A percentile compares a stretch with the other conserved stretches of the same genome.
These are phyloP conservation scores for Metschnikowia colocasiae DNA, from an alignment of 805 yeast species.

Conservation along the genomic window DNA sequence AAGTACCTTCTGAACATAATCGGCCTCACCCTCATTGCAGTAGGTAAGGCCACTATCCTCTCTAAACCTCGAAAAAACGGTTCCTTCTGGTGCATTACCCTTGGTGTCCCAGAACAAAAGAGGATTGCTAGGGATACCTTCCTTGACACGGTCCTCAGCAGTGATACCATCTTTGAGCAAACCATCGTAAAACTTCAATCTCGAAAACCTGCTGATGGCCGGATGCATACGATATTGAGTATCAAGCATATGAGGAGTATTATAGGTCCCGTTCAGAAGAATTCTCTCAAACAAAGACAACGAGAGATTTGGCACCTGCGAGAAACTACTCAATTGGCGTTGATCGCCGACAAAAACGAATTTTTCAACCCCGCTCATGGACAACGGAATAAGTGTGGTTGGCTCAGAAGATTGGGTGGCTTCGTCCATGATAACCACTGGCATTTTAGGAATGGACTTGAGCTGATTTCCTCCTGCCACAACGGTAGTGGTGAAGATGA, in stretches of 20 bases:
- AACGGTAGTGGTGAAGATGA: conserved; percentile 69
- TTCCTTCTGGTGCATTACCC: conserved; percentile 45
- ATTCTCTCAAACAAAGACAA: conserved; percentile 68
- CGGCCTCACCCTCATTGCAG: conserved; percentile 52
- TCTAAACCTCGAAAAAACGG: conserved; percentile 45
- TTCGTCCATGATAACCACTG: conserved; percentile 76
- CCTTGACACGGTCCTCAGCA: conserved; percentile 44
- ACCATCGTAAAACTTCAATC: conserved; percentile 48
- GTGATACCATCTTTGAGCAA: conserved; percentile 57
- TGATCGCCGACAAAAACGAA: conserved; percentile 76
- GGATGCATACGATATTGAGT: conserved; percentile 72
- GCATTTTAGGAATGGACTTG: conserved; percentile 51
- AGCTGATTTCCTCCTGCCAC: conserved; percentile 62
- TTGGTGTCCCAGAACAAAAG: conserved; percentile 58
- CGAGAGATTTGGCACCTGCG: conserved; percentile 63
- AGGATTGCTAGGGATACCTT: conserved; percentile 47
- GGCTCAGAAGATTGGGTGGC: conserved; percentile 77
- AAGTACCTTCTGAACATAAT: conserved; percentile 44
- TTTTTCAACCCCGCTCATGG: conserved; percentile 60
- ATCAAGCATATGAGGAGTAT: conserved; percentile 62
- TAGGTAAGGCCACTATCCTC: conserved; percentile 57
- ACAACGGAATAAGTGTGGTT: conserved; percentile 63
- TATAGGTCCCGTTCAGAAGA: conserved; percentile 56
- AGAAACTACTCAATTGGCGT: conserved; percentile 67
- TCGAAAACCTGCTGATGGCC: conserved; percentile 55